Conservation (phyloP, 108 stramenopile species). For the Discostella pseudostelligera region DNA sequence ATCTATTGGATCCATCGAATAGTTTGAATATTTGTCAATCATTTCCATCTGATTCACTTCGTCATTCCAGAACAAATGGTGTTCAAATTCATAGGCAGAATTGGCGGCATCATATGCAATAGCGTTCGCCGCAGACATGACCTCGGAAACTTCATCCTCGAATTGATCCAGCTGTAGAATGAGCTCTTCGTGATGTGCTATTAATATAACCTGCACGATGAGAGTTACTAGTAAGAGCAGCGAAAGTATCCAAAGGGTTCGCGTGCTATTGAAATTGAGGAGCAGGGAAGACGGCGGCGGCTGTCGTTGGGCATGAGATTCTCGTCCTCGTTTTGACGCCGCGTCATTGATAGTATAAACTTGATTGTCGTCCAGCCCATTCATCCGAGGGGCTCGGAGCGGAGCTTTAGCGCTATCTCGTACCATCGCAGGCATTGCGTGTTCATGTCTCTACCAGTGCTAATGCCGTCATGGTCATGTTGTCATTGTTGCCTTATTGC, state of each 20-base stretch:
- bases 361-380: neutral
- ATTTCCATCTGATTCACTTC: neutral
- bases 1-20: slow-evolving; percentile 24
- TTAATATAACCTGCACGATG: slow-evolving; percentile 19
- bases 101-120: slow-evolving; percentile 4
- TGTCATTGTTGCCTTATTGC: no score
- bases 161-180: slow-evolving; percentile 7
- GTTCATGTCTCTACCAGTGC: no score
- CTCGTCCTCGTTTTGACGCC: neutral
- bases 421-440: no score
- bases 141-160: slow-evolving; percentile 15
- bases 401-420: no score
- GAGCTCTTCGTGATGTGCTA: slow-evolving; percentile 23
- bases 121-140: slow-evolving; percentile 7
- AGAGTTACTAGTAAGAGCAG: slow-evolving; percentile 25
- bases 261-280: slow-evolving; percentile 6
- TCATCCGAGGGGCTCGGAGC: no score
- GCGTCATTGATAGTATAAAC: neutral
- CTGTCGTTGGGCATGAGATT: slow-evolving; percentile 2
- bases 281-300: neutral
- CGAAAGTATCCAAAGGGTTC: slow-evolving; percentile 22
- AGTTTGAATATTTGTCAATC: neutral
- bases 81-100: slow-evolving; percentile 3
- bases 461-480: no score
- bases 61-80: neutral